Conservation (phyloP, 768 basidiomycete species). For the Coprinopsis cinerea region DNA sequence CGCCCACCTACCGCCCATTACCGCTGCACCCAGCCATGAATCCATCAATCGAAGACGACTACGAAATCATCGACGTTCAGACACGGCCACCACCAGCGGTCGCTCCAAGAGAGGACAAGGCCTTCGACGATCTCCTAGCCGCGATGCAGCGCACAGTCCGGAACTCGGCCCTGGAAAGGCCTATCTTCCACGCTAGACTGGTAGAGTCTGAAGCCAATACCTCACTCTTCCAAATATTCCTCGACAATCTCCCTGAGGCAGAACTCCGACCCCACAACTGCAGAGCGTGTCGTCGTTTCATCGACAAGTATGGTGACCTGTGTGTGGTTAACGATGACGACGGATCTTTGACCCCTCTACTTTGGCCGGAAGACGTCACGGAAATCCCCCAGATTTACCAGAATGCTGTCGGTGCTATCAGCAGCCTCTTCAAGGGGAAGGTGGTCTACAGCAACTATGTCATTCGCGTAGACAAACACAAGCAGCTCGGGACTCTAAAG, state of each 20-base stretch:
- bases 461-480: not conserved
- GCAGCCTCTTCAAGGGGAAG: not conserved
- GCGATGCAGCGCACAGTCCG: too few species aligned
- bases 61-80: not conserved
- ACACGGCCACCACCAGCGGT: not conserved
- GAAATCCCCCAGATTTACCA: not conserved
- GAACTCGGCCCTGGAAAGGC: not conserved
- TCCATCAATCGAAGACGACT: not conserved
- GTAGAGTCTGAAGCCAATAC: not conserved
- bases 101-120: not conserved
- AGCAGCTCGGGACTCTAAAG: not conserved
- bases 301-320: not conserved
- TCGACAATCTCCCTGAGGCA: not conserved
- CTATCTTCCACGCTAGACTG: slow-evolving; percentile 1
- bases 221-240: not conserved
- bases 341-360: slow-evolving; percentile 1
- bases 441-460: not conserved
- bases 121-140: not conserved
- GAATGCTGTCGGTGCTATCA: not conserved
- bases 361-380: not conserved
- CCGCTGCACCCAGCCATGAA: not conserved
- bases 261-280: not conserved
- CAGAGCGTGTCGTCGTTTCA: not conserved
- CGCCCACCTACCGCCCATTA: not conserved
- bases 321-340: not conserved